phyloP scores from a whole-genome alignment of 805 yeast genomes.

The Wickerhamomyces xylosicus region DNA sequence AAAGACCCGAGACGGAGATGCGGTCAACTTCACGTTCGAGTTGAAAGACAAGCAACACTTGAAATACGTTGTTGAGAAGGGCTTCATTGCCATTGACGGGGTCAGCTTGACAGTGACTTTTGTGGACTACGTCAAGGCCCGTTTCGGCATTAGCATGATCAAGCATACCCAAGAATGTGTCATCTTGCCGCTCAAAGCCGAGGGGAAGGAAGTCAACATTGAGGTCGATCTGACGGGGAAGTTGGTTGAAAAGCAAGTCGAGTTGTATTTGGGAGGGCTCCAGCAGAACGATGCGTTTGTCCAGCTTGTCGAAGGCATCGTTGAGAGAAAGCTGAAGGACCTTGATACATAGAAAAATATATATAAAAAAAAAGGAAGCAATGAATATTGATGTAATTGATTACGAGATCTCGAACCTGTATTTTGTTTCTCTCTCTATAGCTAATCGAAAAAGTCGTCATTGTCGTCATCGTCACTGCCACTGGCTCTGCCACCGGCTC shows the following conservation, averaged over 20 bases:
- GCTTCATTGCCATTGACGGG: constrained; percentile 89
- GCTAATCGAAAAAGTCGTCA: neutral
- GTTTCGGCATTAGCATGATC: constrained; percentile 83
- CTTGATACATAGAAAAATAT: neutral
- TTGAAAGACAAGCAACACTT: constrained; percentile 49
- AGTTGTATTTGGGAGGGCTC: constrained; percentile 40
- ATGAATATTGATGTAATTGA: no score
- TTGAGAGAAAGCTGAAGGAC: constrained; percentile 30
- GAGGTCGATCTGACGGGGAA: constrained; percentile 96
- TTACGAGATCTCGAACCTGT: no score
- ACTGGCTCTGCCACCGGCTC: constrained; percentile 31
- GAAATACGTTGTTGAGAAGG: constrained; percentile 85
- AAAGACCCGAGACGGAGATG: constrained; percentile 55
- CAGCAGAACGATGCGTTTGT: constrained; percentile 40
- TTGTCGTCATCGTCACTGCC: constrained; percentile 30
- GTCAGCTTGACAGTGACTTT: constrained; percentile 80
- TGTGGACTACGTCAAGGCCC: constrained; percentile 47
- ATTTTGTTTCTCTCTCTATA: no score
- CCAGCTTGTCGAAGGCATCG: constrained; percentile 35
- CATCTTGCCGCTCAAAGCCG: constrained; percentile 50
- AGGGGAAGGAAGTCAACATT: constrained; percentile 67
- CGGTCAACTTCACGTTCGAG: constrained; percentile 66
- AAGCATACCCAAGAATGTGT: constrained; percentile 84
- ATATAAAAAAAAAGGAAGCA: neutral
- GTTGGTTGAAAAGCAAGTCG: constrained; percentile 79